phyloP scores from a whole-genome alignment of 2,329 filamentous ascomycete species.

The Colletotrichum euphorbiae region DNA sequence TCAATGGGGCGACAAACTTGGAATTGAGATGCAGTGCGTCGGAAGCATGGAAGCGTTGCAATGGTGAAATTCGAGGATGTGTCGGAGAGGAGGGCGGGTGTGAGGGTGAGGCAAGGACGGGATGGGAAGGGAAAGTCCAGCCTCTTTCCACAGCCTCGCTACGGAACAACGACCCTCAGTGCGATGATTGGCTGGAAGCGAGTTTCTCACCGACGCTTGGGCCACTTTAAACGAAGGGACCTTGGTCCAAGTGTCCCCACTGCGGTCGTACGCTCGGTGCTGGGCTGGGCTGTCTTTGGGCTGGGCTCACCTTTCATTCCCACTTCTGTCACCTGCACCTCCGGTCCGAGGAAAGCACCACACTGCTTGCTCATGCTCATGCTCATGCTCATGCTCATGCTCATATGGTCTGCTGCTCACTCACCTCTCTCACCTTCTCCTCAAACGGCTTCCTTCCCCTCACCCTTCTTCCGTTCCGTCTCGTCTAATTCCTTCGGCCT shows the following conservation, averaged over 20 bases:
- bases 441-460: background rate
- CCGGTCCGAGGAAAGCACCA: background rate
- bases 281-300: too few relatives aligned
- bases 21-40: slow-evolving; percentile 2
- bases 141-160: too few relatives aligned
- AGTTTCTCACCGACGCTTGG: background rate
- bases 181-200: background rate
- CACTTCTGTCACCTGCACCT: too few relatives aligned
- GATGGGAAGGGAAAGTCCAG: too few relatives aligned
- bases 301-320: too few relatives aligned
- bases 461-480: background rate
- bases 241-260: too few relatives aligned
- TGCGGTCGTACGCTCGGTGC: too few relatives aligned
- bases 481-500: background rate
- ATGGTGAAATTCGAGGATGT: background rate
- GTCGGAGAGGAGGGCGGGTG: background rate
- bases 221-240: too few relatives aligned
- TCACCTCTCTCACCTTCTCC: slow-evolving; percentile 4
- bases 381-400: background rate
- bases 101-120: background rate
- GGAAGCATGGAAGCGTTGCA: slow-evolving; percentile 10
- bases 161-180: too few relatives aligned
- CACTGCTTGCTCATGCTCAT: background rate
- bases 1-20: slow-evolving; percentile 26
- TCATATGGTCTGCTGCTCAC: background rate